Base-by-base conservation (phyloP, 441 rosid species). In the Isatis lusitanica region DNA sequence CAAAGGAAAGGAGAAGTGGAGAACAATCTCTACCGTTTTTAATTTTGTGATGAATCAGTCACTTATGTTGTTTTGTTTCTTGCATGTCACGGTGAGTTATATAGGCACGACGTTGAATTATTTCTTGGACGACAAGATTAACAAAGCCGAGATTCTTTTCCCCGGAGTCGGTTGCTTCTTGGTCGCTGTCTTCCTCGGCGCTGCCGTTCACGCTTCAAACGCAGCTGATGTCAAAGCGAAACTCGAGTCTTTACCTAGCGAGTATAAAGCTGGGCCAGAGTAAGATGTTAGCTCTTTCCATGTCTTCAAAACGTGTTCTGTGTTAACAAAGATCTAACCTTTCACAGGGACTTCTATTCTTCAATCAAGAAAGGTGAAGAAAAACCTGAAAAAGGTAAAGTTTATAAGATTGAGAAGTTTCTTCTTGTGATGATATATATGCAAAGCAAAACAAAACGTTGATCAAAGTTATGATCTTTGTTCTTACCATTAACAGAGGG, bases 91-190 rank as follows among this genome's bases (percentile, higher is more conserved):
- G 66, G 39, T 35, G 63, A 16, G 30, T 17, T 78, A 33, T 26
- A 58, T 74, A 92, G 97, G 95, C 7, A 87, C 97, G n/a, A 89
- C 92, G 30, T 12, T 93, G 77, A 91, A 91, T 83, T 91, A 87
- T 83, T 91, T 85, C 83, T 81, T 93, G 78, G 97, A 91, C 47
- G 84, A 86, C 76, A 90, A 68, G 80, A 91, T 91, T 39, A 93
- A 93, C 66, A 85, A 72, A 63, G 97, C 50, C 0, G 86, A 84
- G 83, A 78, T 90, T 55, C 91, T 94, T 31, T 91, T 91, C 68
- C 87, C 96, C 0, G 98, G 98, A 1, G 93, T 94, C 1, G 93
- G 83, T 46, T 91, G 97, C 85, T 91, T 91, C 83, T 58, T 91
- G 80, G 68, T 90, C 43, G 96, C 95, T 13, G 89, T 87, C 48